Conservation (phyloP, 371 early-diverging fungal species). For the Apophysomyces sp. region DNA sequence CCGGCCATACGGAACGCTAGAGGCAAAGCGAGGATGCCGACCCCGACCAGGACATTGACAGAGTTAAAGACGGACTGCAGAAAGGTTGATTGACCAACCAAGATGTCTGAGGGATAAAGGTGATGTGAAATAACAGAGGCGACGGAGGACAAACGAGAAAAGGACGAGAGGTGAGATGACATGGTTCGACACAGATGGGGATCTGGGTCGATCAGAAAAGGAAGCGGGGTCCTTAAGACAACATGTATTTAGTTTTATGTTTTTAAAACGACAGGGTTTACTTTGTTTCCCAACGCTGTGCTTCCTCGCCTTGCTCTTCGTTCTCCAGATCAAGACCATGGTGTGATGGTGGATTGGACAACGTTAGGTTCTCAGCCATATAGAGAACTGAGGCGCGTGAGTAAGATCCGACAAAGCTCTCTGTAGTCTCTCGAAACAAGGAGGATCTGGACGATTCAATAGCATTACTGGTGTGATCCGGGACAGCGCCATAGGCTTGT, state of each 20-base stretch:
- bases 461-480: slow-evolving; percentile 11
- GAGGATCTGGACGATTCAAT: background rate
- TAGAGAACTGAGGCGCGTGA: slow-evolving; percentile 20
- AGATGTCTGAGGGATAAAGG: background rate
- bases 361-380: slow-evolving; percentile 21
- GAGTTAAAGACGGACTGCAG: slow-evolving; percentile 58
- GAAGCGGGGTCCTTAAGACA: background rate
- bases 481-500: slow-evolving; percentile 16
- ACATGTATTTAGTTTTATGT: background rate
- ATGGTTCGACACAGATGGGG: background rate
- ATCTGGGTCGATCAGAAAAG: background rate
- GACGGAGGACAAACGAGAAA: slow-evolving; percentile 15
- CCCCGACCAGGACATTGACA: slow-evolving; percentile 67
- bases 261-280: background rate
- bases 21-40: slow-evolving; percentile 60
- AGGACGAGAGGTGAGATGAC: slow-evolving; percentile 3
- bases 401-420: slow-evolving; percentile 20
- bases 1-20: slow-evolving; percentile 54
- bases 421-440: slow-evolving; percentile 6
- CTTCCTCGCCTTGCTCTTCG: background rate
- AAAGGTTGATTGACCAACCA: slow-evolving; percentile 19
- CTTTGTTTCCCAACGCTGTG: background rate
- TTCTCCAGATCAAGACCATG: background rate
- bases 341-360: background rate
- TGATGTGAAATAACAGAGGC: slow-evolving; percentile 18